Evolutionary conservation across 1,284 basidiomycete genomes (phyloP).

Genomic region (Apiotrichum gamsii): DNA sequence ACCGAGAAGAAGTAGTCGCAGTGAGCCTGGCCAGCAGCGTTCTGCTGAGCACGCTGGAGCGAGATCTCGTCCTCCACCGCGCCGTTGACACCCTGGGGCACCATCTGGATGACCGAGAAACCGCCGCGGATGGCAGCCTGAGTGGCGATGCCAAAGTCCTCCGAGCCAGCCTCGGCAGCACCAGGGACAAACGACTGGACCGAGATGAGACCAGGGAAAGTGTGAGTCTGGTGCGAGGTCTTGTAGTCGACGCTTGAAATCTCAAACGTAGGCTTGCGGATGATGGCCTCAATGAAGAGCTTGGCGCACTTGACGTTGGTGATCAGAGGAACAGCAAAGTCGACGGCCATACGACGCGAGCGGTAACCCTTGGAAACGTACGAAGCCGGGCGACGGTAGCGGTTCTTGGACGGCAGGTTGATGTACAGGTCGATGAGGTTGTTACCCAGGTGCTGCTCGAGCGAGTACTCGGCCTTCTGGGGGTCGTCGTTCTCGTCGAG

Average conservation of each 20-base stretch:
- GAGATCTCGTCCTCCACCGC: slow-evolving; percentile 62
- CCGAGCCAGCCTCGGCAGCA: slow-evolving; percentile 54
- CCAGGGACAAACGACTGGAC: slow-evolving; percentile 82
- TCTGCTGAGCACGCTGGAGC: slow-evolving; percentile 63
- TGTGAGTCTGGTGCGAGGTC: slow-evolving; percentile 84
- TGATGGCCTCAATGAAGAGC: slow-evolving; percentile 89
- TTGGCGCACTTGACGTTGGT: slow-evolving; percentile 99
- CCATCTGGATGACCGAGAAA: slow-evolving; percentile 74
- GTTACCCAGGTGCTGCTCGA: slow-evolving; percentile 90
- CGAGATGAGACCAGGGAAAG: slow-evolving; percentile 88
- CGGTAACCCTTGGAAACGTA: slow-evolving; percentile 96
- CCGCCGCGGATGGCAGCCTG: slow-evolving; percentile 78
- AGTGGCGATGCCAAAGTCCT: slow-evolving; percentile 64
- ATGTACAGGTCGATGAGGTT: slow-evolving; percentile 98
- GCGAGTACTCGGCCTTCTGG: slow-evolving; percentile 91
- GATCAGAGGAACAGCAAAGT: slow-evolving; percentile 94
- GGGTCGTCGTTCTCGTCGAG: slow-evolving; percentile 62
- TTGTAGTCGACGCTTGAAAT: slow-evolving; percentile 91
- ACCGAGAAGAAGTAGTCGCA: slow-evolving; percentile 83
- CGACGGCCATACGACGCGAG: slow-evolving; percentile 98
- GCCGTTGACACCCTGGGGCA: slow-evolving; percentile 62
- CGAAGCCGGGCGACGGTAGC: slow-evolving; percentile 92
- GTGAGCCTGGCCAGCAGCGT: slow-evolving; percentile 60
- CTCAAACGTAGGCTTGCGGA: slow-evolving; percentile 75
- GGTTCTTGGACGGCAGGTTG: slow-evolving; percentile 97